Evolutionary conservation across 2,329 filamentous ascomycete species (phyloP).

Genomic region (Colletotrichum melonis): DNA sequence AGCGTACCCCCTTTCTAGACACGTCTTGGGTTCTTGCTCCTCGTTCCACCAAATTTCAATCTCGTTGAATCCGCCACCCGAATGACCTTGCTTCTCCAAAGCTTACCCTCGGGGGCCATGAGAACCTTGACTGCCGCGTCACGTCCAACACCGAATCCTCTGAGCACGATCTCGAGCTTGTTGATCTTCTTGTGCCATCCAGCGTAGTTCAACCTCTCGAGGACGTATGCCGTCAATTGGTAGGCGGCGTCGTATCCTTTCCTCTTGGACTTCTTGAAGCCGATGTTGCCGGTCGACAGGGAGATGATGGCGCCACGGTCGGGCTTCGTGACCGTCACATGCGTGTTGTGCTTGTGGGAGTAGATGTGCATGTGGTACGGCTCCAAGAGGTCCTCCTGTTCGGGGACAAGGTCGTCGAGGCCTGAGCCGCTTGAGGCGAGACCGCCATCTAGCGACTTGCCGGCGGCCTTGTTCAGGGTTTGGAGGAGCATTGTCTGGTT

Average conservation of each 20-base stretch:
- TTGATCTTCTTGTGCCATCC: constrained; percentile 82
- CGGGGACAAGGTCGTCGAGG: constrained; percentile 40
- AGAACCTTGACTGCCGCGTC: constrained; percentile 92
- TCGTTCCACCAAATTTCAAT: constrained; percentile 95
- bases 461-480: constrained; percentile 45
- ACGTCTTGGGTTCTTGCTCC: constrained; percentile 86
- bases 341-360: constrained; percentile 92
- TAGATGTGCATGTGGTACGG: constrained; percentile 91
- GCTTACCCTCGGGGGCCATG: constrained; percentile 84
- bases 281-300: constrained; percentile 86
- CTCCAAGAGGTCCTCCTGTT: constrained; percentile 56
- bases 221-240: constrained; percentile 85
- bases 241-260: constrained; percentile 92
- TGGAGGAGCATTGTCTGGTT: constrained; percentile 54
- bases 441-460: constrained; percentile 30
- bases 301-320: constrained; percentile 83
- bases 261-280: constrained; percentile 86
- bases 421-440: background rate
- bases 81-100: constrained; percentile 79
- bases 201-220: constrained; percentile 86
- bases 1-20: constrained; percentile 54
- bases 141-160: constrained; percentile 87
- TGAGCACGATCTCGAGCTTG: constrained; percentile 81
- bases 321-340: constrained; percentile 89
- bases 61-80: constrained; percentile 88